These are phyloP conservation scores for Capsella bursapastoris DNA, from an alignment of 345 rosid species.

Conservation along the genomic window DNA sequence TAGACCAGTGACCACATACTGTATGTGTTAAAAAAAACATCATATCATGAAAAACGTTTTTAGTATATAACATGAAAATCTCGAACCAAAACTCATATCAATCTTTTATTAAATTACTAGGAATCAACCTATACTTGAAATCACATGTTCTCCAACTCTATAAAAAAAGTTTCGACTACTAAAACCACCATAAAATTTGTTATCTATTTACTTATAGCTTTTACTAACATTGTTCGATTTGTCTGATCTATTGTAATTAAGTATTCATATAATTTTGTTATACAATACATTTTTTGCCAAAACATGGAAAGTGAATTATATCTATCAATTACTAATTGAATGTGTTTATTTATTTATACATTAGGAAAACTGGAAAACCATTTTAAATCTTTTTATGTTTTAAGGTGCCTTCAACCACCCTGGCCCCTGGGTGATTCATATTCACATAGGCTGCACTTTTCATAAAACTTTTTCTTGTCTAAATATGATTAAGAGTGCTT, in stretches of 20 bases:
- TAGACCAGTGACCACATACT: background rate
- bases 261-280: background rate
- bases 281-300: background rate
- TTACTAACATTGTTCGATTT: background rate
- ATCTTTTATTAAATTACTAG: background rate
- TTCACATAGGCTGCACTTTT: background rate
- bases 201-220: background rate
- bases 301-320: background rate
- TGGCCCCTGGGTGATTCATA: background rate
- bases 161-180: background rate
- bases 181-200: background rate
- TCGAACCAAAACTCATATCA: background rate
- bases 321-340: background rate
- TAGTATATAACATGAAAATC: background rate
- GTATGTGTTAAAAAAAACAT: background rate
- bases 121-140: background rate
- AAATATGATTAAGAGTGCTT: background rate
- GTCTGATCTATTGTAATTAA: background rate
- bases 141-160: background rate
- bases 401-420: background rate
- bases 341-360: background rate
- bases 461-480: conserved; percentile 6
- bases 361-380: background rate
- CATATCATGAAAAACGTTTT: background rate
- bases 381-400: background rate